Conservation (phyloP, 371 early-diverging fungal species). For the Aphelidium insulamus region DNA sequence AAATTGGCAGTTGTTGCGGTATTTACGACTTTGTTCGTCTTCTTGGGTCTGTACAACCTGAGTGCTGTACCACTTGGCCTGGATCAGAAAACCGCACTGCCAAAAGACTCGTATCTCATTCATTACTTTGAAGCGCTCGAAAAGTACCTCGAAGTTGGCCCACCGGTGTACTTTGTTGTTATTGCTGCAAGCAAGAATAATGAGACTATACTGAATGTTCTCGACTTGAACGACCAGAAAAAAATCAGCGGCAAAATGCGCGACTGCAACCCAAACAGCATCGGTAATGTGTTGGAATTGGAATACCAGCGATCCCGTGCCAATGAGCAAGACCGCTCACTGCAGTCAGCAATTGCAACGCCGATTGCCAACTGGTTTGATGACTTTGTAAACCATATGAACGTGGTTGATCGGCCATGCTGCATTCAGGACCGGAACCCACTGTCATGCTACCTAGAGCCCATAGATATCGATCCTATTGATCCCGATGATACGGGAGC, state of each 20-base stretch:
- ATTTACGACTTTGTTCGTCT: constrained; percentile 29
- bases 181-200: too few species aligned
- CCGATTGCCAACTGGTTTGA: constrained; percentile 49
- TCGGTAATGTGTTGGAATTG: constrained; percentile 38
- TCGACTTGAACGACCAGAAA: constrained; percentile 20
- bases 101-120: constrained; percentile 42
- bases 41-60: not conserved
- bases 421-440: too few species aligned
- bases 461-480: too few species aligned
- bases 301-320: constrained; percentile 37
- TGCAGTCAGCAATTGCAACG: too few species aligned
- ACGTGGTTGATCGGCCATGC: too few species aligned
- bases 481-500: too few species aligned
- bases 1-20: constrained; percentile 19
- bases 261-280: constrained; percentile 22
- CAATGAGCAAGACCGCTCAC: too few species aligned
- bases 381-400: constrained; percentile 40
- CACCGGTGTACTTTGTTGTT: constrained; percentile 55
- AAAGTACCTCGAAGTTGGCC: constrained; percentile 36
- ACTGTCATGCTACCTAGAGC: too few species aligned
- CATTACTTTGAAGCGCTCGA: constrained; percentile 42
- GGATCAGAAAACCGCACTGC: constrained; percentile 46
- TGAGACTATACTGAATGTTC: constrained; percentile 22
- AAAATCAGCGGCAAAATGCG: constrained; percentile 39
- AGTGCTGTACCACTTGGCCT: constrained; percentile 6